Evolutionary conservation across 345 rosid genomes (phyloP), one percentile per base, ranked within the genome.

Genomic region (Raphanus sativus): DNA sequence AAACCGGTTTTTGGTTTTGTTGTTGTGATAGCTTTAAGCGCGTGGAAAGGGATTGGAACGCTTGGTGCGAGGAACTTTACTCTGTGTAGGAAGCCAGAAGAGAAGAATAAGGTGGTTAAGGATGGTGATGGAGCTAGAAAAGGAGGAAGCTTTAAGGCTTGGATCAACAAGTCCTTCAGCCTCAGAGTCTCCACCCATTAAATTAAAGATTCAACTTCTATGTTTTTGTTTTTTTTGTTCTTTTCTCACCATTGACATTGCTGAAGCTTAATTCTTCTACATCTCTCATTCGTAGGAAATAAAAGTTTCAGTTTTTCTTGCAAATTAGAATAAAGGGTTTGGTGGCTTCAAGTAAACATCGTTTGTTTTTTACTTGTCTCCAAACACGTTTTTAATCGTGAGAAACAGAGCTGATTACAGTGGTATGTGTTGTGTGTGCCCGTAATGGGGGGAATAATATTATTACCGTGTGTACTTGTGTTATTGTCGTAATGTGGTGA

Each of bases 161-260:
- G 98, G 99, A 82, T 93, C 64, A 91, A 96, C 77, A 95, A 87
- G 77, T 93, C 98, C 33, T 89, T 89, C 74, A 91, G 72, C 65
- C 89, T 87, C 21, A 96, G 86, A 86, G 77, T 96, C 62, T 61
- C 89, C 12, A 82, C 88, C 76, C 99, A 90, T 70, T 93, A 50
- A 82, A 45, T 2, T 25, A 3, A 55, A 65, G 3, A n/a, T 0
- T 8, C 17, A 38, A 21, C 16, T 30, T 48, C 33, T 71, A 50
- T 68, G 69, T 74, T 61, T 25, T 50, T 45, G 0, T 12, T 4
- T 7, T 54, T 33, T 5, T 5, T 32, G 30, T 28, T 32, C 4
- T 32, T 32, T 5, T 5, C 34, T 4, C 4, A 66, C 50, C 40
- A 50, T 50, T 50, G 61, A 25, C 61, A 68, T 15, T 68, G 25